Conservation (phyloP, 805 yeast species). For the Wickerhamiella galacta region DNA sequence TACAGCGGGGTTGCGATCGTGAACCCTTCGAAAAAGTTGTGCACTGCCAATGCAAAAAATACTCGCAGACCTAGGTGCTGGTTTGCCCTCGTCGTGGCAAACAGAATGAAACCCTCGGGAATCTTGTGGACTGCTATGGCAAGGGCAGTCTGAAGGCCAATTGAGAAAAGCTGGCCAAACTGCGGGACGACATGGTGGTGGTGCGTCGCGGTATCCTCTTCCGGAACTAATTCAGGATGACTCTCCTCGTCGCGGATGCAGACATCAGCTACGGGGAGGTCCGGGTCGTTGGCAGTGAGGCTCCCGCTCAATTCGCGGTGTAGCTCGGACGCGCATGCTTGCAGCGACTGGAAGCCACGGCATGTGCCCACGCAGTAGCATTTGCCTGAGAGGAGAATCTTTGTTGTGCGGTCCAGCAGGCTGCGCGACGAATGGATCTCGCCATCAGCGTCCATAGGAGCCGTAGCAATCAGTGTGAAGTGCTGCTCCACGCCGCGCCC, state of each 20-base stretch:
- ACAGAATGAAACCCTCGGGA: constrained; percentile 90
- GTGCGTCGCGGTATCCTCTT: constrained; percentile 27
- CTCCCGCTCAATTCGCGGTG: background rate
- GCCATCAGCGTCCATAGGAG: too few species aligned
- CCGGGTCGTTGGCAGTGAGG: background rate
- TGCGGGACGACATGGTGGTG: constrained; percentile 74
- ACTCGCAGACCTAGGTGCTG: constrained; percentile 60
- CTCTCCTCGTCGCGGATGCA: background rate
- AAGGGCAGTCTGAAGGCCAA: constrained; percentile 78
- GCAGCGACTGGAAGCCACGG: constrained; percentile 7
- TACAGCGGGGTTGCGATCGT: constrained; percentile 83
- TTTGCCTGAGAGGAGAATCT: constrained; percentile 3
- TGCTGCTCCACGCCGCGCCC: too few species aligned
- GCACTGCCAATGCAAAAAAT: constrained; percentile 70
- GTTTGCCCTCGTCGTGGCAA: constrained; percentile 53
- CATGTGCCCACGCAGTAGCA: constrained; percentile 6
- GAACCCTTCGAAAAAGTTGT: constrained; percentile 88
- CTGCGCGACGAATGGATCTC: background rate
- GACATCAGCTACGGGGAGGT: background rate
- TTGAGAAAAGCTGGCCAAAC: constrained; percentile 57
- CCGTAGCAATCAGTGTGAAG: too few species aligned
- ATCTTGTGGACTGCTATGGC: constrained; percentile 81
- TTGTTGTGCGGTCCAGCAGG: constrained; percentile 2
- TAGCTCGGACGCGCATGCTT: constrained; percentile 7
- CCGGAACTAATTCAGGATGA: background rate